Evolutionary conservation across 192 early-diverging fungal genomes (phyloP), one percentile per base, ranked within the genome.

Genomic region (Coemansia sp.): DNA sequence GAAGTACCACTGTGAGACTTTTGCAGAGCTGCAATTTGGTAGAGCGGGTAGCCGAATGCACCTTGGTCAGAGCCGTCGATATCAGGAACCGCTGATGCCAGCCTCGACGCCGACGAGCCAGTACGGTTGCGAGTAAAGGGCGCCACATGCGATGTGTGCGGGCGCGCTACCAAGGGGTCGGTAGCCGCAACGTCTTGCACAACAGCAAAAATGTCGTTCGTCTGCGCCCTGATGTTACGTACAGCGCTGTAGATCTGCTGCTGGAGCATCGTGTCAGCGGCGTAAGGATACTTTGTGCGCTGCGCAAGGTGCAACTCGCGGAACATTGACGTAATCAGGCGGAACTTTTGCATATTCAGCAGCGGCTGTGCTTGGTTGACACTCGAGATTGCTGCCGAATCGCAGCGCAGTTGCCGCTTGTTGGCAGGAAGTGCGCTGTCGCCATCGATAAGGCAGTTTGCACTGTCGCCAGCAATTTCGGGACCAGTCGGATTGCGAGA

Each of bases 271-370:
- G 73, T 70, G 60, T 86, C 81, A 1, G 81, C 72, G n/a, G 60
- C 73, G 50, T 80, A 86, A 11, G 85, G 80, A 36, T 84, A 86
- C 62, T 75, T 79, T 72, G 75, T 84, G 62, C 79, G 78, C 64
- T 86, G 85, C 3, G 85, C 85, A 52, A 73, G 24, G 41, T 76
- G 76, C 12, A 86, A 72, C 69, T 86, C 81, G 3, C 81, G 78
- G 55, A 86, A 77, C 85, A 86, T 86, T 15, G 85, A 62, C 8
- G 81, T 84, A 46, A 86, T 81, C 3, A 84, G 73, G 2, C 81
- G 80, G 64, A 86, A 78, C 71, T 86, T 86, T 77, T 80, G 81
- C 73, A 83, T 83, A 36, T 86, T 86, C 15, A 86, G 68, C 63
- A 83, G 71, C 41, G 85, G 81, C 73, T 83, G 85, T 6, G 78